These are phyloP conservation scores for Russula sp. DNA, from an alignment of 768 basidiomycete species.

Conservation along the genomic window DNA sequence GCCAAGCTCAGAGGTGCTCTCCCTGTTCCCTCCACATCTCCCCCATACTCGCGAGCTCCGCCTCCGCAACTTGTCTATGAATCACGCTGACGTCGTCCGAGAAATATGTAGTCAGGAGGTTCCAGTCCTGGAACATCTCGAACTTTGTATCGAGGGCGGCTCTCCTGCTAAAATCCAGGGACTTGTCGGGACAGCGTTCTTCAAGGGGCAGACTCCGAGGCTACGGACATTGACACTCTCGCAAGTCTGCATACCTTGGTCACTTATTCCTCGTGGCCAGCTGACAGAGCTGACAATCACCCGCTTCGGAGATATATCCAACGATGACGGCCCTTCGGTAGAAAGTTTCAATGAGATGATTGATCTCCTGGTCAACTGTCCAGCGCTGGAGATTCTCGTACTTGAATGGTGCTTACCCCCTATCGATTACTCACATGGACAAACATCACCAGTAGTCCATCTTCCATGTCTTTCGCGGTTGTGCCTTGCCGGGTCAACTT, in stretches of 20 bases:
- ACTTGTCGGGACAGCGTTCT: neutral
- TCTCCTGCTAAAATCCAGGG: neutral
- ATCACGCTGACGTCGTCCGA: neutral
- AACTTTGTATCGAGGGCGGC: neutral
- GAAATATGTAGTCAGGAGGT: neutral
- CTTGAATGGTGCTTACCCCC: neutral
- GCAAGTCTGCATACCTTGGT: neutral
- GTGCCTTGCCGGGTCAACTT: neutral
- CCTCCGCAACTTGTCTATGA: neutral
- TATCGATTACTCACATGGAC: neutral
- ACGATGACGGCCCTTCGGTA: neutral
- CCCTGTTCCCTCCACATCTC: neutral
- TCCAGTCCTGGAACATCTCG: slow-evolving; percentile 6
- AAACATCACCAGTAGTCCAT: neutral
- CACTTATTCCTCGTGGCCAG: neutral
- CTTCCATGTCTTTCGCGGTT: slow-evolving; percentile 6
- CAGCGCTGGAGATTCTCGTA: slow-evolving; percentile 1
- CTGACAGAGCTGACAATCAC: slow-evolving; percentile 1
- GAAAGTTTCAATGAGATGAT: neutral
- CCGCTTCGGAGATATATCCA: neutral
- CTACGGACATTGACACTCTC: neutral
- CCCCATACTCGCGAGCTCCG: slow-evolving; percentile 5
- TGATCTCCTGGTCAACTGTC: neutral
- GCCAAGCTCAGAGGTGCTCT: neutral
- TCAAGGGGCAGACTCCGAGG: neutral